Evolutionary conservation across 2,329 filamentous ascomycete species (phyloP).

Genomic region (Colletotrichum endophyticum): DNA sequence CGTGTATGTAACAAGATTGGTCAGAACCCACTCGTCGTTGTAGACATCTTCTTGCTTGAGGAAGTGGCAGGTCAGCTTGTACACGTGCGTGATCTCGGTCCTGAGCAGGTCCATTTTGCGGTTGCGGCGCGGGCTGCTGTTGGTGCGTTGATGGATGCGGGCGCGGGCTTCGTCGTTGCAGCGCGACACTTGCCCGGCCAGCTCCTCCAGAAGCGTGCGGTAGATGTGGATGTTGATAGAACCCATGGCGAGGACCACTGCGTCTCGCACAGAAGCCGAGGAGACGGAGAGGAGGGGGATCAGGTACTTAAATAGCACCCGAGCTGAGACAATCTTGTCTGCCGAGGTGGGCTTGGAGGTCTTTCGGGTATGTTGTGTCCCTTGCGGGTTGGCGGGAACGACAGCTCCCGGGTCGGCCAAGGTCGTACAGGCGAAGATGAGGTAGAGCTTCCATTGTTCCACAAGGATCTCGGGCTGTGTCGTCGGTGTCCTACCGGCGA

Average conservation of each 20-base stretch:
- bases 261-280: slow-evolving; percentile 82
- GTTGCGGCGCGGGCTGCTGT: slow-evolving; percentile 82
- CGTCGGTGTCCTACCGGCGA: slow-evolving; percentile 61
- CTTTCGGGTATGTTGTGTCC: slow-evolving; percentile 80
- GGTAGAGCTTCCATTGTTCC: slow-evolving; percentile 97
- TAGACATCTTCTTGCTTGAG: slow-evolving; percentile 79
- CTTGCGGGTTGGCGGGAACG: slow-evolving; percentile 59
- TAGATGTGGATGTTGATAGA: slow-evolving; percentile 97
- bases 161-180: slow-evolving; percentile 90
- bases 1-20: slow-evolving; percentile 86
- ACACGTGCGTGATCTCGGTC: slow-evolving; percentile 95
- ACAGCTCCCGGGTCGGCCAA: slow-evolving; percentile 80
- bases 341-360: slow-evolving; percentile 73
- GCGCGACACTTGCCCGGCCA: slow-evolving; percentile 83
- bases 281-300: slow-evolving; percentile 85
- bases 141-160: slow-evolving; percentile 84
- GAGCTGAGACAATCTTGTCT: slow-evolving; percentile 85
- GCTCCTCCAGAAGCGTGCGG: slow-evolving; percentile 84
- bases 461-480: slow-evolving; percentile 86
- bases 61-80: slow-evolving; percentile 91
- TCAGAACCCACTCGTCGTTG: slow-evolving; percentile 88
- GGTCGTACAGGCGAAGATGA: slow-evolving; percentile 97
- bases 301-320: slow-evolving; percentile 88
- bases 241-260: slow-evolving; percentile 88
- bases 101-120: slow-evolving; percentile 84